Evolutionary conservation across 2,329 filamentous ascomycete species (phyloP).

Genomic region (Conoideocrella luteorostrata): DNA sequence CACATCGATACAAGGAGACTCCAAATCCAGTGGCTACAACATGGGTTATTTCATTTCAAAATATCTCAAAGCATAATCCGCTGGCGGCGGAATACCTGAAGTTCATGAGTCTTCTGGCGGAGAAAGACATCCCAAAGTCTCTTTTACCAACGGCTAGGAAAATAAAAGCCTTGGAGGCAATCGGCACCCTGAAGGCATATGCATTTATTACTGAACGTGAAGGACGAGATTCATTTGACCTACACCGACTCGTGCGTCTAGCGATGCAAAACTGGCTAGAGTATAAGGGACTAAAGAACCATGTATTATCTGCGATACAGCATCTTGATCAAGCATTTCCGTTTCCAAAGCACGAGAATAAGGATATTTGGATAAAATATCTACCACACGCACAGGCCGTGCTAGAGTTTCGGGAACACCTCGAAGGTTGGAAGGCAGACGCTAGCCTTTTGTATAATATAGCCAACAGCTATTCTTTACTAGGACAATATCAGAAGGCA

Average conservation of each 20-base stretch:
- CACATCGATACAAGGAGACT: slow-evolving; percentile 16
- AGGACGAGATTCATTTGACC: slow-evolving; percentile 16
- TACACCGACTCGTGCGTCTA: slow-evolving; percentile 26
- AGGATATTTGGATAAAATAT: background rate
- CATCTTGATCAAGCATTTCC: background rate
- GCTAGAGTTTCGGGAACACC: background rate
- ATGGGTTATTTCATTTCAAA: slow-evolving; percentile 27
- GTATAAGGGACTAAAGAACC: background rate
- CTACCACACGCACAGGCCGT: slow-evolving; percentile 2
- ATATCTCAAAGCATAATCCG: slow-evolving; percentile 18
- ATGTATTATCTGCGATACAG: background rate
- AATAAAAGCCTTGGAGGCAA: no score
- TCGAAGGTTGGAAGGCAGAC: no score
- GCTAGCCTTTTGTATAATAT: background rate
- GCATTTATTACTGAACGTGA: slow-evolving; percentile 22
- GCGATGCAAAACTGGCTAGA: slow-evolving; percentile 23
- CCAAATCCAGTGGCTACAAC: slow-evolving; percentile 25
- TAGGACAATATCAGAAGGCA: background rate
- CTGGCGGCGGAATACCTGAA: slow-evolving; percentile 22
- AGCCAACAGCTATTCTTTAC: background rate
- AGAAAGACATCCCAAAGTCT: slow-evolving; percentile 22
- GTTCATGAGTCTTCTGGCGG: slow-evolving; percentile 22
- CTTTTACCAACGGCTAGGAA: slow-evolving; percentile 21
- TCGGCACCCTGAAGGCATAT: slow-evolving; percentile 21
- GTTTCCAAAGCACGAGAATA: background rate